Evolutionary conservation across 1,139 yeast genomes (phyloP).

Genomic region (Sugiyamaella novakii): DNA sequence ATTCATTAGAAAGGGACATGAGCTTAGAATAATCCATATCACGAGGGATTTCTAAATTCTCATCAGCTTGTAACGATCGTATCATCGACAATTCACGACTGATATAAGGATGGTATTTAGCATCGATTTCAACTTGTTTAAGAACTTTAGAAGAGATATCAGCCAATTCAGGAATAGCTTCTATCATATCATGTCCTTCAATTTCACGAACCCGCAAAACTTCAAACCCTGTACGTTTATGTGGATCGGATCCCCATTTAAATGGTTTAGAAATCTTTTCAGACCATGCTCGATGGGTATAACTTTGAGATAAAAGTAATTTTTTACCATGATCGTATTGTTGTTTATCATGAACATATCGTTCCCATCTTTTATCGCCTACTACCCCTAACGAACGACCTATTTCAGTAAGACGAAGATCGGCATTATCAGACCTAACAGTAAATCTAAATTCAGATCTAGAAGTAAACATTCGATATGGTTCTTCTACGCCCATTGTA

Average conservation of each 20-base stretch:
- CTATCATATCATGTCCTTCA: slow-evolving; percentile 40
- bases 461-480: slow-evolving; percentile 97
- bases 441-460: slow-evolving; percentile 91
- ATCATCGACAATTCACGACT: slow-evolving; percentile 70
- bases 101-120: slow-evolving; percentile 80
- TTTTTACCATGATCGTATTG: slow-evolving; percentile 51
- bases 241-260: slow-evolving; percentile 46
- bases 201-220: slow-evolving; percentile 52
- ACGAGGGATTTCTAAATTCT: slow-evolving; percentile 64
- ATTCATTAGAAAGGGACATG: slow-evolving; percentile 68
- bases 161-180: slow-evolving; percentile 42
- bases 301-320: slow-evolving; percentile 50
- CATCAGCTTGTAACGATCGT: slow-evolving; percentile 82
- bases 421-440: slow-evolving; percentile 93
- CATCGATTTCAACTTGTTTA: slow-evolving; percentile 71
- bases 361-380: slow-evolving; percentile 57
- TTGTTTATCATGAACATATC: slow-evolving; percentile 50
- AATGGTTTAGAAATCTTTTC: slow-evolving; percentile 41
- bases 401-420: slow-evolving; percentile 68
- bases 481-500: slow-evolving; percentile 96
- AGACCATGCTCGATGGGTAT: slow-evolving; percentile 67
- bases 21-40: slow-evolving; percentile 61
- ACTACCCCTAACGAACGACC: slow-evolving; percentile 75
- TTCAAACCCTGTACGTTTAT: slow-evolving; percentile 57
- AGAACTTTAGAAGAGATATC: slow-evolving; percentile 55